Conservation (phyloP, 441 rosid species). For the Capsella rubella region DNA sequence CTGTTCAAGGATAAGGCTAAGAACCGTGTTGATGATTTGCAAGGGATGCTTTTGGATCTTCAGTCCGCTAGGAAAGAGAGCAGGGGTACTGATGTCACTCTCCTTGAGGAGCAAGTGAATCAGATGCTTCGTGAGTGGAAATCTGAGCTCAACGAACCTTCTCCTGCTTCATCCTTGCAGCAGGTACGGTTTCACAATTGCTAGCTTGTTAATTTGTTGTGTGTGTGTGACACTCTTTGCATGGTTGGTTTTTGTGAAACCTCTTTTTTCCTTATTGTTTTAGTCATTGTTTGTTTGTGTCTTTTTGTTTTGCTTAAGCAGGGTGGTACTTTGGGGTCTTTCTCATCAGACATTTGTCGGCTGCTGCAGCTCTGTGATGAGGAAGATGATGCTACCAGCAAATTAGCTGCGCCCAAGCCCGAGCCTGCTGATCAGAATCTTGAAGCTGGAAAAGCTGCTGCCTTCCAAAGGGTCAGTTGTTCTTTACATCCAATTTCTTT, state of each 20-base stretch:
- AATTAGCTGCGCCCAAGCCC: conserved; percentile 80
- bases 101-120: conserved; percentile 98
- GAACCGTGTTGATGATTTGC: conserved; percentile 98
- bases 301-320: conserved; percentile 43
- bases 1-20: conserved; percentile 96
- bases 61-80: conserved; percentile 96
- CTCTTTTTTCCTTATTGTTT: background rate
- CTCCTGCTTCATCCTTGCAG: conserved; percentile 97
- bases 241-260: background rate
- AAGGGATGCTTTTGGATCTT: conserved; percentile 87
- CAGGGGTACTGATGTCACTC: conserved; percentile 67
- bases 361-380: conserved; percentile 93
- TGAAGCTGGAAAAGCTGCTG: conserved; percentile 56
- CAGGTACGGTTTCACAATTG: conserved; percentile 57
- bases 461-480: conserved; percentile 64
- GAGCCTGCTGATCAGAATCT: conserved; percentile 87
- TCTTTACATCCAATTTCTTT: background rate
- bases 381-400: conserved; percentile 98
- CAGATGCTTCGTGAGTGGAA: conserved; percentile 99
- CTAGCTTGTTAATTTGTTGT: too few relatives aligned
- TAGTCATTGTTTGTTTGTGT: conserved; percentile 22
- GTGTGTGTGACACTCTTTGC: too few relatives aligned
- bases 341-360: conserved; percentile 92
- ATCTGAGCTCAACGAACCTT: conserved; percentile 95
- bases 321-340: conserved; percentile 90